These are phyloP conservation scores for Amanita fuliginea DNA, from an alignment of 768 basidiomycete genomes.

Conservation along the genomic window DNA sequence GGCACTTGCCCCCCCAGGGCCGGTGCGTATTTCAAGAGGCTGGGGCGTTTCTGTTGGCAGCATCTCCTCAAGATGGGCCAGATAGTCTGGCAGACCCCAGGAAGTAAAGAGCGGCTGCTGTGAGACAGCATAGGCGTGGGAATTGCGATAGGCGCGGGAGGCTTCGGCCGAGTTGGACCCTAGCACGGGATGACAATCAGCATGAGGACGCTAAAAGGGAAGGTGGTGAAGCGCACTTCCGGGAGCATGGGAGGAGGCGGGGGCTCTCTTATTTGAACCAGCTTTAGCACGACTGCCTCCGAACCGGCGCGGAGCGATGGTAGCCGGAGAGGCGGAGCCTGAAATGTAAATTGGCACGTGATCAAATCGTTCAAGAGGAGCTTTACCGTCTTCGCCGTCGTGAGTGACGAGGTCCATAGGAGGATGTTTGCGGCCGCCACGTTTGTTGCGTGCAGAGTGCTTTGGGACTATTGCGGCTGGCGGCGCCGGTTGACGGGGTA, in stretches of 20 bases:
- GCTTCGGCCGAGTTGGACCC: slow-evolving; percentile 31
- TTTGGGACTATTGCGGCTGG: slow-evolving; percentile 19
- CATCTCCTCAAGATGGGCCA: slow-evolving; percentile 76
- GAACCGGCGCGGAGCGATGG: slow-evolving; percentile 24
- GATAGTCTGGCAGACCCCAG: slow-evolving; percentile 91
- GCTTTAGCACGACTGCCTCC: slow-evolving; percentile 28
- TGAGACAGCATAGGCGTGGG: slow-evolving; percentile 69
- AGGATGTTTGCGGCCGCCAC: slow-evolving; percentile 31
- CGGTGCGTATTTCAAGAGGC: slow-evolving; percentile 60
- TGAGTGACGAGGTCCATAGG: slow-evolving; percentile 11
- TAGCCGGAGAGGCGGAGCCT: slow-evolving; percentile 8
- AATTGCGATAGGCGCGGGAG: slow-evolving; percentile 64
- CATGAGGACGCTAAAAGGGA: slow-evolving; percentile 38
- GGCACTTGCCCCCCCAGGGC: slow-evolving; percentile 17
- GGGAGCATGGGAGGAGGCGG: slow-evolving; percentile 20
- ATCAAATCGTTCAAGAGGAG: slow-evolving; percentile 5
- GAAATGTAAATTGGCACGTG: slow-evolving; percentile 3
- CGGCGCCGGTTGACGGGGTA: slow-evolving; percentile 8
- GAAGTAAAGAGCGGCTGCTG: slow-evolving; percentile 73
- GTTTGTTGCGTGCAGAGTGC: slow-evolving; percentile 27
- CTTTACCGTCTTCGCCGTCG: slow-evolving; percentile 61
- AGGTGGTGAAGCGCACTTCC: slow-evolving; percentile 29
- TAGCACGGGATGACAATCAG: slow-evolving; percentile 23
- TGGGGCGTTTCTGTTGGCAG: slow-evolving; percentile 68
- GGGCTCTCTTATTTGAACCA: slow-evolving; percentile 29